These are phyloP conservation scores for Geosmithia putterillii DNA, from an alignment of 2,329 filamentous ascomycete genomes.

Conservation along the genomic window DNA sequence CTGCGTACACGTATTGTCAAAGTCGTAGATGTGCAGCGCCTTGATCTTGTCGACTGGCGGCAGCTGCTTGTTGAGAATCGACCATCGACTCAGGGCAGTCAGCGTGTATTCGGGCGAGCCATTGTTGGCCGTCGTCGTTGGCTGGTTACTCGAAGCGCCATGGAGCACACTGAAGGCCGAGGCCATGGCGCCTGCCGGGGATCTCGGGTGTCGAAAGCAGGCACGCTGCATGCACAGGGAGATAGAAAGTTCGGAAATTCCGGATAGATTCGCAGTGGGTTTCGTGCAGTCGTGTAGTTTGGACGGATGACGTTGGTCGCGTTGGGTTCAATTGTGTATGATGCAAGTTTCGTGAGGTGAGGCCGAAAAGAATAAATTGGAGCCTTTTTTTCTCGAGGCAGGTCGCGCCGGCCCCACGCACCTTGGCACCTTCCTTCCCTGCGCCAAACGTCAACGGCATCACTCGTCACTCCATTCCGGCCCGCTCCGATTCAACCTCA, in stretches of 20 bases:
- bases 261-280: neutral
- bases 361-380: too few relatives aligned
- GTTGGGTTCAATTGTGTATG: too few relatives aligned
- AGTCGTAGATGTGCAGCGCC: conserved; percentile 87
- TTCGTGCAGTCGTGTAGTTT: too few relatives aligned
- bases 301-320: too few relatives aligned
- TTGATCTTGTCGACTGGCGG: conserved; percentile 60
- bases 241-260: neutral
- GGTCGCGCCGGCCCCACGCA: too few relatives aligned
- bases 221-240: conserved; percentile 1
- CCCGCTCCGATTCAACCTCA: too few relatives aligned
- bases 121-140: neutral
- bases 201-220: conserved; percentile 9
- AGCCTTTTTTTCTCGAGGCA: neutral
- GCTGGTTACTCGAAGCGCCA: conserved; percentile 13
- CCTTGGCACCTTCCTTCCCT: too few relatives aligned
- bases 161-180: conserved; percentile 24
- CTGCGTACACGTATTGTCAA: conserved; percentile 79
- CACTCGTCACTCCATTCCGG: too few relatives aligned
- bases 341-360: too few relatives aligned
- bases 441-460: too few relatives aligned
- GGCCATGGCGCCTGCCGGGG: conserved; percentile 21
- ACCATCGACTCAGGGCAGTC: conserved; percentile 76
- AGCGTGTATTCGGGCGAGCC: conserved; percentile 35
- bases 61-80: conserved; percentile 58